Evolutionary conservation across 768 basidiomycete species (phyloP).

Genomic region (Termitomyces titanicus): DNA sequence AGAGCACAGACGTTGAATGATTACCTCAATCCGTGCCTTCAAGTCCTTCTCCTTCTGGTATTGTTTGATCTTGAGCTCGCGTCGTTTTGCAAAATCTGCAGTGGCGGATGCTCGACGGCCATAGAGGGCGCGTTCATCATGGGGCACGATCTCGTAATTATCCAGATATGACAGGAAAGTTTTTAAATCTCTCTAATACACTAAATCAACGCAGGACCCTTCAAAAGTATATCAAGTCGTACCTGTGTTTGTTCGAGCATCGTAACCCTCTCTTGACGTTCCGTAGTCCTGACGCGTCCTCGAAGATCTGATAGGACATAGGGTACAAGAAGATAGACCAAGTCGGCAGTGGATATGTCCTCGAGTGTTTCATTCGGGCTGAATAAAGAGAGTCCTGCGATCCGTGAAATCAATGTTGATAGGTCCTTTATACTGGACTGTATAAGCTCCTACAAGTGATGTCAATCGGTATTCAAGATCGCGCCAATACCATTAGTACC

Average conservation of each 20-base stretch:
- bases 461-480: background rate
- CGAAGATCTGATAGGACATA: conserved; percentile 66
- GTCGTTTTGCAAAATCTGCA: conserved; percentile 61
- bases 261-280: conserved; percentile 53
- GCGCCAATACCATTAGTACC: conserved; percentile 19
- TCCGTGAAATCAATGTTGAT: conserved; percentile 44
- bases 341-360: conserved; percentile 74
- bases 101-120: conserved; percentile 43
- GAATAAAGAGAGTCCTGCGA: conserved; percentile 66
- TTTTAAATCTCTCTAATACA: conserved; percentile 42
- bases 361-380: conserved; percentile 81
- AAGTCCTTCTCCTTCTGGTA: conserved; percentile 86
- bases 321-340: conserved; percentile 73
- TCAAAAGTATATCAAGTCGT: conserved; percentile 21
- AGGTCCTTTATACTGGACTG: conserved; percentile 55
- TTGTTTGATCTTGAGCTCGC: conserved; percentile 90
- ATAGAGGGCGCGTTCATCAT: conserved; percentile 55
- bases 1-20: conserved; percentile 5
- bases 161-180: conserved; percentile 50
- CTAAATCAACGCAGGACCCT: conserved; percentile 14
- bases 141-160: conserved; percentile 62
- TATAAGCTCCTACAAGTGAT: conserved; percentile 49
- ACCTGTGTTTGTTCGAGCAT: conserved; percentile 59
- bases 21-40: conserved; percentile 64
- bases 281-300: conserved; percentile 52